phyloP scores from a whole-genome alignment of 352 stramenopile species.

The Phytophthora foliorum region DNA sequence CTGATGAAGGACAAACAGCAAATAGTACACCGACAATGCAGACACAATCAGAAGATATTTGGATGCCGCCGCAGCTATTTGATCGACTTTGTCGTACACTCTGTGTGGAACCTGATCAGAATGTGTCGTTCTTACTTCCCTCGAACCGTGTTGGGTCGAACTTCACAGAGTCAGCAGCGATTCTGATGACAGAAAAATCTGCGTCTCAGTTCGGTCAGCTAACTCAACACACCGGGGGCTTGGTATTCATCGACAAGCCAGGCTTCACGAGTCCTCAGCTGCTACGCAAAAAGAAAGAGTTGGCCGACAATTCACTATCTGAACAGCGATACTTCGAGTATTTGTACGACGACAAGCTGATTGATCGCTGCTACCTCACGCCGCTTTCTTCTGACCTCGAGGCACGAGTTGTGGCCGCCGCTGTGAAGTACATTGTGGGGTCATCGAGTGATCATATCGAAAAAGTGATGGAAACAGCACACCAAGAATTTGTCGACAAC shows the following conservation, averaged over 20 bases:
- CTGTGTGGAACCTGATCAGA: slow-evolving; percentile 78
- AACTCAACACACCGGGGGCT: slow-evolving; percentile 4
- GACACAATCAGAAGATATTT: slow-evolving; percentile 9
- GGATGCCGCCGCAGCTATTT: slow-evolving; percentile 50
- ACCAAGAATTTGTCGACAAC: slow-evolving; percentile 61
- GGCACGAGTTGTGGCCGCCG: slow-evolving; percentile 52
- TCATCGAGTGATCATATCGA: slow-evolving; percentile 50
- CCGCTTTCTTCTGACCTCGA: slow-evolving; percentile 48
- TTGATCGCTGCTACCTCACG: slow-evolving; percentile 52
- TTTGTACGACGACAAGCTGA: slow-evolving; percentile 45
- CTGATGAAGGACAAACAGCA: not conserved
- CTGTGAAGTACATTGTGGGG: slow-evolving; percentile 61
- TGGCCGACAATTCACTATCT: slow-evolving; percentile 17
- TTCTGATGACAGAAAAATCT: slow-evolving; percentile 57
- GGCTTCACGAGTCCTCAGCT: not conserved
- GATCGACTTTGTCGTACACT: slow-evolving; percentile 73
- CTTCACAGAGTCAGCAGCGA: slow-evolving; percentile 55
- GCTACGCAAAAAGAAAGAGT: not conserved
- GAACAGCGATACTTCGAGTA: slow-evolving; percentile 74
- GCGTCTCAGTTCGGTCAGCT: slow-evolving; percentile 26
- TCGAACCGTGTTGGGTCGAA: slow-evolving; percentile 85
- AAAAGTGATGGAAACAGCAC: slow-evolving; percentile 46
- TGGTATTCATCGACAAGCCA: slow-evolving; percentile 30
- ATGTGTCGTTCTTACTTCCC: slow-evolving; percentile 58
- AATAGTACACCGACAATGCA: not conserved